Evolutionary conservation across 169 alveolate genomes (phyloP), one percentile per base, ranked within the genome.

Genomic region (Cardiosporidium cionae): DNA sequence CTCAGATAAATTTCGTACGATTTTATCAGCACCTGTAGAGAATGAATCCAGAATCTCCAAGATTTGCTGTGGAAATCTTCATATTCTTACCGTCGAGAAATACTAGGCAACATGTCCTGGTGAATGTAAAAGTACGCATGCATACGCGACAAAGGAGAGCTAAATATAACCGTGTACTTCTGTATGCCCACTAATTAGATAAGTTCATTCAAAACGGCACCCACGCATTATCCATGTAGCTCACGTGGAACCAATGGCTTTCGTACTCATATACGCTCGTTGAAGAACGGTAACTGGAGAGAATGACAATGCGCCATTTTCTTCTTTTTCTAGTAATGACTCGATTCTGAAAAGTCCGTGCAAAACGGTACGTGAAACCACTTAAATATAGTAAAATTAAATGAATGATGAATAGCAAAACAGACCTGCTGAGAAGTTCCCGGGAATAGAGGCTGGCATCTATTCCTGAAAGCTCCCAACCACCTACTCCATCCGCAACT

Each of bases 401-500:
- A 28, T 37, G 32, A 23, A 25, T 34, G 0, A 27, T 54, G 68
- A 7, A 53, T 2, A 52, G 0, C 1, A 2, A 9, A 3, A 25
- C 33, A 1, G 33, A 52, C 44, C 78, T 33, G 25, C 37, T 27
- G 28, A 71, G 65, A 0, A 71, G 54, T 29, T 71, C 78, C 7
- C 58, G 52, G 0, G 78, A 62, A 32, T 71, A 71, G 36, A 53
- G 62, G 1, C 78, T 70, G 0, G 78, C 78, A 32, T 71, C 78
- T 1, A 71, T 53, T 7, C 78, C 78, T 0, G 70, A 22, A 3
- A 33, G 25, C 9, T 54, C 78, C 78, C 78, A 71, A 4, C 78
- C 78, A 16, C 78, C 78, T 9, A 71, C 78, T 31, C 78, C 78
- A 32, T 71, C 78, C 7, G 78, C 78, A 0, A 71, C 78, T 3